Conservation (phyloP, 1,284 basidiomycete species). For the Cutaneotrichosporon cavernicola region DNA sequence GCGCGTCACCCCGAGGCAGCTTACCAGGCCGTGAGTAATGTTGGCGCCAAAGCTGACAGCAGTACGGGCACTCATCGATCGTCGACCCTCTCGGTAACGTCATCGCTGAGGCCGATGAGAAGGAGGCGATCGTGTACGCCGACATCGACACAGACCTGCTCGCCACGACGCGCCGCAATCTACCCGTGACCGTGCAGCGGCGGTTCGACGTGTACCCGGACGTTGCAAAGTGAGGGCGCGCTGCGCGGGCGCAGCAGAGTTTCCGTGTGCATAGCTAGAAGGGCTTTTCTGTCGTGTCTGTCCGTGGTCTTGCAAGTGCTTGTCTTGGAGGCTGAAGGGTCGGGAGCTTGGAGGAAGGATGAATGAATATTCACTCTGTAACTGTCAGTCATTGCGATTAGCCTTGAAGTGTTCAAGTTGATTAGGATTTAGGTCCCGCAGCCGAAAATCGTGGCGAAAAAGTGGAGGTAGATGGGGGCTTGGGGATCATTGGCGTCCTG, state of each 20-base stretch:
- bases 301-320: not conserved
- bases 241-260: not conserved
- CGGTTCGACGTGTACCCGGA: constrained; percentile 89
- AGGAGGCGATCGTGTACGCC: constrained; percentile 75
- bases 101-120: constrained; percentile 72
- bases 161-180: constrained; percentile 69
- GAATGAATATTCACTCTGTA: too few species aligned
- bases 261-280: constrained; percentile 2
- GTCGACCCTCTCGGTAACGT: constrained; percentile 86
- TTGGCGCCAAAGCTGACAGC: constrained; percentile 11
- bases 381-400: too few species aligned
- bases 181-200: constrained; percentile 83
- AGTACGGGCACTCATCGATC: constrained; percentile 89
- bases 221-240: constrained; percentile 52
- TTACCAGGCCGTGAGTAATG: constrained; percentile 75
- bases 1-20: constrained; percentile 76
- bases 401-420: not conserved
- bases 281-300: constrained; percentile 5
- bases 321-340: not conserved
- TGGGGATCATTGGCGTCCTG: not conserved
- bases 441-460: not conserved
- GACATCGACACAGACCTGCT: constrained; percentile 74
- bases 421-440: not conserved
- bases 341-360: too few species aligned
- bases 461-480: not conserved